Percentiles rank a stretch among this genome's conserved stretches.
Conservation (phyloP, 2,329 filamentous ascomycete genomes). For the Fusarium sp. region DNA sequence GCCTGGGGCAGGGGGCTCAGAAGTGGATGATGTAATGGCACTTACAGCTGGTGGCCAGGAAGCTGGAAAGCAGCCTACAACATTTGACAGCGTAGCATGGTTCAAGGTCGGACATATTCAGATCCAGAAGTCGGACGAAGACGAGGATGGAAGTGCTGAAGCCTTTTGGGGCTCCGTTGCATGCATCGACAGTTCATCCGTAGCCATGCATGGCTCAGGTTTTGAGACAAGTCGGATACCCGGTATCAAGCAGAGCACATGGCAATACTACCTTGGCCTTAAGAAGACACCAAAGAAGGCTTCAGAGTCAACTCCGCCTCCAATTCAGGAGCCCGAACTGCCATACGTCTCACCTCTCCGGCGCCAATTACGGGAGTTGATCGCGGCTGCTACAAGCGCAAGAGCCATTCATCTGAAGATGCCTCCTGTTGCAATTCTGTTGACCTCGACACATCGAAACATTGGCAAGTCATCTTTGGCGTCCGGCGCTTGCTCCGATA, state of each 20-base stretch:
- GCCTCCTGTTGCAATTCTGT: constrained; percentile 87
- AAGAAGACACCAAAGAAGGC: constrained; percentile 71
- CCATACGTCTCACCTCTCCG: constrained; percentile 71
- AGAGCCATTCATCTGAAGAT: constrained; percentile 88
- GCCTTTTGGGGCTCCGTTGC: constrained; percentile 88
- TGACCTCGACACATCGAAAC: constrained; percentile 91
- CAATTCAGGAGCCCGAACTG: constrained; percentile 61
- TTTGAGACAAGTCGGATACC: constrained; percentile 87
- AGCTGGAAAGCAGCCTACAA: constrained; percentile 47
- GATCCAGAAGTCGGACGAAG: constrained; percentile 65
- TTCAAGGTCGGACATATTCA: constrained; percentile 87
- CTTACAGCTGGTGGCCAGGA: constrained; percentile 60
- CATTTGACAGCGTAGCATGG: constrained; percentile 81
- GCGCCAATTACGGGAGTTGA: constrained; percentile 83
- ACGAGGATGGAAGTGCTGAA: constrained; percentile 72
- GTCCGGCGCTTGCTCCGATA: constrained; percentile 82
- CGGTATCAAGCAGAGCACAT: constrained; percentile 79
- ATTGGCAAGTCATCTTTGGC: constrained; percentile 92
- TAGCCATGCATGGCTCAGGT: constrained; percentile 92
- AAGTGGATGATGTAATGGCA: constrained; percentile 78
- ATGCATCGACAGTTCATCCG: constrained; percentile 86
- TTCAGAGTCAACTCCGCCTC: constrained; percentile 55
- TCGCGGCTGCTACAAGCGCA: constrained; percentile 89
- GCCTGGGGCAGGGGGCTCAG: constrained; percentile 68
- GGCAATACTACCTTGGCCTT: constrained; percentile 90